Conservation (phyloP, 805 yeast species). For the Saccharomycodes ludwigii region DNA sequence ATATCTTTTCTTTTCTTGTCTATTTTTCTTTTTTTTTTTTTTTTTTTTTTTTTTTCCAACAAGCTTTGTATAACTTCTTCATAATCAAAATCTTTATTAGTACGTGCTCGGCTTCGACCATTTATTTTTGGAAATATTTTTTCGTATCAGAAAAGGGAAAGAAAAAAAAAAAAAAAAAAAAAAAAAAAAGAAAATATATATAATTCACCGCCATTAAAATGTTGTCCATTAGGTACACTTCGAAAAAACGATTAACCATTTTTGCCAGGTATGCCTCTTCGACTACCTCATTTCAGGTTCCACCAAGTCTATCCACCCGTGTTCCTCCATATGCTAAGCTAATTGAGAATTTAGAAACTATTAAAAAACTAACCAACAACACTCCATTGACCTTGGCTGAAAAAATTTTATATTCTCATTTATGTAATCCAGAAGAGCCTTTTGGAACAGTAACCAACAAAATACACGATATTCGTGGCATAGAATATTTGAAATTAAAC, state of each 20-base stretch:
- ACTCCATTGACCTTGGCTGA: slow-evolving; percentile 87
- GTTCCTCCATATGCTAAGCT: slow-evolving; percentile 84
- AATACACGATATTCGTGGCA: slow-evolving; percentile 59
- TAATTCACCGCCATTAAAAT: slow-evolving; percentile 7
- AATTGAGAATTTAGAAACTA: slow-evolving; percentile 46
- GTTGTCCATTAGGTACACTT: slow-evolving; percentile 15
- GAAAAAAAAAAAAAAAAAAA: background rate
- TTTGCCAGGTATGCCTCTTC: slow-evolving; percentile 9
- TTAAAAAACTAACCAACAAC: slow-evolving; percentile 52
- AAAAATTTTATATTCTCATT: slow-evolving; percentile 85
- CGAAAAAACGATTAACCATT: slow-evolving; percentile 16
- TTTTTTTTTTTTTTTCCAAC: background rate
- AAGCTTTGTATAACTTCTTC: too few relatives aligned
- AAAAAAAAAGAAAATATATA: background rate
- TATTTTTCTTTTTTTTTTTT: background rate
- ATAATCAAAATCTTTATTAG: too few relatives aligned
- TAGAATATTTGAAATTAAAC: slow-evolving; percentile 77
- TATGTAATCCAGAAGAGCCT: slow-evolving; percentile 79
- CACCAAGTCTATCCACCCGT: slow-evolving; percentile 51
- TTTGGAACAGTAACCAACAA: slow-evolving; percentile 36
- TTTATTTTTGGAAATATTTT: too few relatives aligned
- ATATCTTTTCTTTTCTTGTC: background rate
- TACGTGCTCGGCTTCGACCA: too few relatives aligned
- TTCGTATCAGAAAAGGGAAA: background rate
- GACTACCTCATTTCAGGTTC: slow-evolving; percentile 25